These are phyloP conservation scores for Cutaneotrichosporon mucoides DNA, from an alignment of 1,284 basidiomycete genomes.

Conservation along the genomic window DNA sequence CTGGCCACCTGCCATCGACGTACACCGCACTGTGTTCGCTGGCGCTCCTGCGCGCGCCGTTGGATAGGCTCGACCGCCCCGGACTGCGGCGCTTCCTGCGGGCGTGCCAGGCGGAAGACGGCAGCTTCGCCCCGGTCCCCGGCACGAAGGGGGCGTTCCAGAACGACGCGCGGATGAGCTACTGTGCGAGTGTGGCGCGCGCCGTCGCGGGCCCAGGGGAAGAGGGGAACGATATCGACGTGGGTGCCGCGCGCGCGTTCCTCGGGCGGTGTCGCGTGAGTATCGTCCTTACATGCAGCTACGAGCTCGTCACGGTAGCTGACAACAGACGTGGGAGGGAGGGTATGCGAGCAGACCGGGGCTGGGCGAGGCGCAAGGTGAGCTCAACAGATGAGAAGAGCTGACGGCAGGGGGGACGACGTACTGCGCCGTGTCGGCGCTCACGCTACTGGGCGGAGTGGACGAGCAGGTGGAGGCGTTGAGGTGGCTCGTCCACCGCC, in stretches of 20 bases:
- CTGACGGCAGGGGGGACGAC: conserved; percentile 72
- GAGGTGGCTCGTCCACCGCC: conserved; percentile 73
- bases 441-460: conserved; percentile 54
- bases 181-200: conserved; percentile 65
- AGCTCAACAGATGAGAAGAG: conserved; percentile 11
- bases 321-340: conserved; percentile 77
- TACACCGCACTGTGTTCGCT: conserved; percentile 80
- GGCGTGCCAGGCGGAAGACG: conserved; percentile 69
- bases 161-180: conserved; percentile 63
- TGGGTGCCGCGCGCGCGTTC: conserved; percentile 48
- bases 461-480: conserved; percentile 44
- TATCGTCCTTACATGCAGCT: not conserved
- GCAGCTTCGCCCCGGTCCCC: conserved; percentile 75
- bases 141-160: conserved; percentile 33
- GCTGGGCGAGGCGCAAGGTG: conserved; percentile 77
- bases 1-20: conserved; percentile 82
- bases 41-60: conserved; percentile 75
- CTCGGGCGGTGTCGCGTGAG: conserved; percentile 61
- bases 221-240: conserved; percentile 56
- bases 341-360: conserved; percentile 79
- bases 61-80: conserved; percentile 60
- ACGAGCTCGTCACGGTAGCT: not conserved
- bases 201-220: conserved; percentile 48
- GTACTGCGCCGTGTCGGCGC: conserved; percentile 79
- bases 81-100: conserved; percentile 63